Evolutionary conservation across 306 rosid genomes (phyloP).

Genomic region (Citrullus amarus): DNA sequence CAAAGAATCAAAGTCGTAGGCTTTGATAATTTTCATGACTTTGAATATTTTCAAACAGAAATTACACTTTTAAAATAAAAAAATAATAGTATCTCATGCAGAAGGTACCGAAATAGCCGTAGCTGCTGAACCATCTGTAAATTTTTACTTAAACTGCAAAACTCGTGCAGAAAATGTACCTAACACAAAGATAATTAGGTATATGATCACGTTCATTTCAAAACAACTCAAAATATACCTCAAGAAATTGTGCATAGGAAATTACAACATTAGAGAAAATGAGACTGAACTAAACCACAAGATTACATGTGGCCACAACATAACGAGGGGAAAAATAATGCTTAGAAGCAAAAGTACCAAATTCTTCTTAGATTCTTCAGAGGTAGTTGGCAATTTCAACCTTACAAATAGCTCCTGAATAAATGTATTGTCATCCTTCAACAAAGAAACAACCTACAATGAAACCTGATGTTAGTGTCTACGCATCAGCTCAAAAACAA

Average conservation of each 20-base stretch:
- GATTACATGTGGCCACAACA: not conserved
- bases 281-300: not conserved
- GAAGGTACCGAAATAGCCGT: conserved; percentile 67
- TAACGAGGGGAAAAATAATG: not conserved
- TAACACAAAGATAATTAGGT: conserved; percentile 7
- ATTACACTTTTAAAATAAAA: not conserved
- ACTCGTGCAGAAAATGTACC: conserved; percentile 84
- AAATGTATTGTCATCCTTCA: conserved; percentile 79
- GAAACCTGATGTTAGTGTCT: conserved; percentile 13
- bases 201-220: not conserved
- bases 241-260: not conserved
- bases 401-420: conserved; percentile 88
- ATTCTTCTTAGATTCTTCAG: conserved; percentile 72
- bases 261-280: not conserved
- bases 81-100: not conserved
- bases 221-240: not conserved
- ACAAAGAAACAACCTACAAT: conserved; percentile 68
- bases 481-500: conserved; percentile 3
- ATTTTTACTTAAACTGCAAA: conserved; percentile 87
- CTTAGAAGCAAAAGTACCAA: conserved; percentile 39
- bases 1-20: not conserved
- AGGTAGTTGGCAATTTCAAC: conserved; percentile 53
- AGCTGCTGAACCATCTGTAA: conserved; percentile 93
- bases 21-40: not conserved
- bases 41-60: not conserved